Base-by-base conservation (phyloP, 177 flowering plant genomes). In the Vitis hybrid region DNA sequence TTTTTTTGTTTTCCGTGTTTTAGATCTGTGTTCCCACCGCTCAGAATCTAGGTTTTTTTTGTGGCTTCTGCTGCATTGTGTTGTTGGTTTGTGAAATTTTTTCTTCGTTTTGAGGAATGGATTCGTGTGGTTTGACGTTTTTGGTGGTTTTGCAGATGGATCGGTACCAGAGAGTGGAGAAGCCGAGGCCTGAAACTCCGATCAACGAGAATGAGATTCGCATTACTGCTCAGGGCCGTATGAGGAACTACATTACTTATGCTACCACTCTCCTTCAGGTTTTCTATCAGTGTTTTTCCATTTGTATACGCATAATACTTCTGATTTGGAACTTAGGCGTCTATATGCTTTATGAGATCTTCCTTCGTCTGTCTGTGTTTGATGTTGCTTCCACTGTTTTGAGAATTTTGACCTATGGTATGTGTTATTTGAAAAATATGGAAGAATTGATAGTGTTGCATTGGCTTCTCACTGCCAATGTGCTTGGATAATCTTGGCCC, bases 201-300 rank as follows among this genome's bases (percentile, higher is more conserved):
- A 88, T 86, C 18, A 82, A 82, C 38, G 91, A 86, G 81, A 86
- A 86, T 63, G 92, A 88, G 81, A 84, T 87, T 52, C 75, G 89
- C 53, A 85, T 89, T 62, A 89, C 90, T 17, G 78, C 83, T 61
- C 88, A 80, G 50, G 92, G 90, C 33, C 77, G 89, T 67, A 84
- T 87, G 84, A 76, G 90, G 66, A 89, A 82, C 73, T 89, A 89
- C 67, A 88, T 89, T 71, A 79, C 88, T 49, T 89, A 89, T 52
- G 92, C 90, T 54, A 82, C 84, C 59, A 82, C 82, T 78, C 85
- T 87, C 18, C 82, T 89, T 22, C 89, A 87, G 86, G 92, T 88
- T 38, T 11, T 7, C n/a, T 67, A 12, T 11, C 33, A 2, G 31
- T 28, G 31, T 28, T 28, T 2, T 51, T 38, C 47, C 47, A 38